Evolutionary conservation across 352 stramenopile genomes (phyloP).

Genomic region (Lagenidium sp.): DNA sequence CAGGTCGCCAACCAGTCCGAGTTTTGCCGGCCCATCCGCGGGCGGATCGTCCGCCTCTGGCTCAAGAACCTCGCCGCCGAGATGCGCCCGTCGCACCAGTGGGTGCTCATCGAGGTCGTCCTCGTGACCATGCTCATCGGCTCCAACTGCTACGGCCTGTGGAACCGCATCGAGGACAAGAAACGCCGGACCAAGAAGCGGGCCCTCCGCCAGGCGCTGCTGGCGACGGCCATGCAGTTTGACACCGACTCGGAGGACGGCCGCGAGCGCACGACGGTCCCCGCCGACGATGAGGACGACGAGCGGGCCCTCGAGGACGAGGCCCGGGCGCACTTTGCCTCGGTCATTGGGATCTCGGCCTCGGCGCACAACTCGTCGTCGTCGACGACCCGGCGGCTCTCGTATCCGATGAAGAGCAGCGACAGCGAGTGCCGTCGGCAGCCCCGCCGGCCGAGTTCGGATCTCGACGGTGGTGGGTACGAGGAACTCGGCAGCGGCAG

Average conservation of each 20-base stretch:
- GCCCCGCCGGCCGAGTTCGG: too few relatives aligned
- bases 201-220: constrained; percentile 6
- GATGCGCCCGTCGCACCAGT: constrained; percentile 38
- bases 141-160: constrained; percentile 8
- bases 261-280: too few relatives aligned
- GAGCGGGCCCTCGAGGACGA: constrained; percentile 35
- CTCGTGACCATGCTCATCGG: constrained; percentile 37
- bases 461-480: too few relatives aligned
- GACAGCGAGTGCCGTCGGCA: neutral
- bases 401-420: too few relatives aligned
- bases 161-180: constrained; percentile 2
- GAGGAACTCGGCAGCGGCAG: too few relatives aligned
- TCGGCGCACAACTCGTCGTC: constrained; percentile 14
- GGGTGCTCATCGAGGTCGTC: constrained; percentile 51
- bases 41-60: constrained; percentile 32
- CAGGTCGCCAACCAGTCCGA: constrained; percentile 18
- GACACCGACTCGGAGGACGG: too few relatives aligned
- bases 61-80: constrained; percentile 41
- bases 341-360: constrained; percentile 40
- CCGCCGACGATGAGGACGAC: constrained; percentile 1
- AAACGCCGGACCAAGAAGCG: constrained; percentile 2
- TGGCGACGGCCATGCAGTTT: too few relatives aligned
- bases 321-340: constrained; percentile 47
- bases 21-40: constrained; percentile 27
- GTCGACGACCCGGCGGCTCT: neutral